These are phyloP conservation scores for Penicillium pulvis DNA, from an alignment of 495 filamentous ascomycete species.

Conservation along the genomic window DNA sequence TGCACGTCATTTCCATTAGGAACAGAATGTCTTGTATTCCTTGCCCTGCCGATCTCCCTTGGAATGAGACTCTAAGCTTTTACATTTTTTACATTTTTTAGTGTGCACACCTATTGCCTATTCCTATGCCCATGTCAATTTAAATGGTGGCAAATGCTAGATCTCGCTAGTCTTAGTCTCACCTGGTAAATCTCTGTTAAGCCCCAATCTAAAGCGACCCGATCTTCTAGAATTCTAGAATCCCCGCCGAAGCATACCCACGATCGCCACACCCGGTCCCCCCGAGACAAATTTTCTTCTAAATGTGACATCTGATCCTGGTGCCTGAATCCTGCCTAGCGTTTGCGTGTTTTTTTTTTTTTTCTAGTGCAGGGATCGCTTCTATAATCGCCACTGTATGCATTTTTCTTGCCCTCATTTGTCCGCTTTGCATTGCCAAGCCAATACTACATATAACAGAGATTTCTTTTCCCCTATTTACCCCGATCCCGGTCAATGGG, in stretches of 20 bases:
- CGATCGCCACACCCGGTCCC: constrained; percentile 21
- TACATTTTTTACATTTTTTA: too few relatives aligned
- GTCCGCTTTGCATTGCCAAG: not conserved
- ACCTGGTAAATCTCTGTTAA: not conserved
- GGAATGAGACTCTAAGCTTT: too few relatives aligned
- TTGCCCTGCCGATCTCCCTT: not conserved
- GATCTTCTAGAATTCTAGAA: constrained; percentile 35
- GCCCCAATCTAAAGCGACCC: not conserved
- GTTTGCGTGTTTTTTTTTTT: not conserved
- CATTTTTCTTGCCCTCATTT: not conserved
- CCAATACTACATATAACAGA: not conserved
- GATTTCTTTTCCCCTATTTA: not conserved
- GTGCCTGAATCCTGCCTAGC: not conserved
- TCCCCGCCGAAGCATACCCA: constrained; percentile 24
- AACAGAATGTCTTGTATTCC: not conserved
- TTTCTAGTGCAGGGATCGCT: not conserved
- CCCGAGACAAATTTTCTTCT: constrained; percentile 3
- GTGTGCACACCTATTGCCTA: too few relatives aligned
- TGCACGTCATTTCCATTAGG: constrained; percentile 15
- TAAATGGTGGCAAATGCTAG: too few relatives aligned
- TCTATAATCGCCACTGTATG: not conserved
- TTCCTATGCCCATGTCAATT: too few relatives aligned
- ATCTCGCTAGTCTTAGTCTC: too few relatives aligned
- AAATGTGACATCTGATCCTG: not conserved
- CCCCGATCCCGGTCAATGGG: not conserved